A percentile compares a stretch with the other conserved stretches of the same genome.
Conservation (phyloP, 2,329 filamentous ascomycete species). For the Emydomyces testavorans region DNA sequence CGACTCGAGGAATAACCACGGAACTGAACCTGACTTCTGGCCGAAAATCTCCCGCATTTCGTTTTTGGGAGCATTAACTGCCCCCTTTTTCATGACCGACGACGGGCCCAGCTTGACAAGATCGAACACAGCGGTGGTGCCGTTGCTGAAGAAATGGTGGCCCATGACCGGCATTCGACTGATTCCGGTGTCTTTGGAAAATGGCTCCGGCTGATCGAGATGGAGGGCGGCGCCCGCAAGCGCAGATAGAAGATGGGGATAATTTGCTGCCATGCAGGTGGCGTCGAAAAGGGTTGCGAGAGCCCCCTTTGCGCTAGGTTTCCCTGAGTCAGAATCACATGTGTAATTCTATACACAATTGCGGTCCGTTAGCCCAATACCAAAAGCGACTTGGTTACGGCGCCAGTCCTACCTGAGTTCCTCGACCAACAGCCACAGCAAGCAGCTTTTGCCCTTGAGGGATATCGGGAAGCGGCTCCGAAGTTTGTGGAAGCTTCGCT, state of each 20-base stretch:
- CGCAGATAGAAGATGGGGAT: slow-evolving; percentile 53
- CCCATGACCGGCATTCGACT: slow-evolving; percentile 56
- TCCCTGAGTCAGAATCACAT: slow-evolving; percentile 54
- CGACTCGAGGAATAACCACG: slow-evolving; percentile 62
- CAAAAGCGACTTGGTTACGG: not conserved
- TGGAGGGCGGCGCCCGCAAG: slow-evolving; percentile 56
- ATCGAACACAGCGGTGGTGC: slow-evolving; percentile 67
- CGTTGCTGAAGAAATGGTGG: slow-evolving; percentile 67
- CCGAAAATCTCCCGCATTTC: slow-evolving; percentile 48
- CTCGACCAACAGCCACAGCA: slow-evolving; percentile 76
- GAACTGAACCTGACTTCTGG: slow-evolving; percentile 55
- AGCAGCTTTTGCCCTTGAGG: slow-evolving; percentile 51
- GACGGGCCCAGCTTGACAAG: slow-evolving; percentile 52
- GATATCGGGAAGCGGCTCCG: slow-evolving; percentile 50
- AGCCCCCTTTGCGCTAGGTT: slow-evolving; percentile 59
- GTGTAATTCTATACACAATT: slow-evolving; percentile 65
- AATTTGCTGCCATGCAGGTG: slow-evolving; percentile 61
- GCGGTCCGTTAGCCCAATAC: not conserved
- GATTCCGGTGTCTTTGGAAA: slow-evolving; percentile 34
- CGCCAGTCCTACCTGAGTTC: slow-evolving; percentile 45
- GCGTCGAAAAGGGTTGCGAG: slow-evolving; percentile 79
- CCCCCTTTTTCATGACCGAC: slow-evolving; percentile 51
- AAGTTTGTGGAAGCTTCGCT: slow-evolving; percentile 36
- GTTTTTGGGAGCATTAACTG: slow-evolving; percentile 50
- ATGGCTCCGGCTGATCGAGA: slow-evolving; percentile 26